Conservation (phyloP, 2,329 filamentous ascomycete species). For the Parastagonospora avenae region DNA sequence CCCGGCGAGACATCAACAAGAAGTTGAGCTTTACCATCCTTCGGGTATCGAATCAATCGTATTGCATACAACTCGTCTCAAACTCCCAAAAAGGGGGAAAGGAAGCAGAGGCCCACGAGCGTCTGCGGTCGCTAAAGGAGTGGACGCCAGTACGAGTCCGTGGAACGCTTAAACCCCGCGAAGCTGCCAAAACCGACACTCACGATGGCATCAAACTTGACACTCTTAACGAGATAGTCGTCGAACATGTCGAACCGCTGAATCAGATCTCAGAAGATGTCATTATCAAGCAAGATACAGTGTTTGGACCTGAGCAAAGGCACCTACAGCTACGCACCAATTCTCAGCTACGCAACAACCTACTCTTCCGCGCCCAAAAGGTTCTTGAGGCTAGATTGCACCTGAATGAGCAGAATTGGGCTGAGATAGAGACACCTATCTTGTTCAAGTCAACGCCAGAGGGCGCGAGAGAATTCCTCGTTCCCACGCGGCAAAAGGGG, state of each 20-base stretch:
- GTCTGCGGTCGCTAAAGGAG: conserved; percentile 52
- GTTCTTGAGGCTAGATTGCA: conserved; percentile 59
- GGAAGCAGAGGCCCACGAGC: conserved; percentile 33
- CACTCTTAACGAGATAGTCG: conserved; percentile 61
- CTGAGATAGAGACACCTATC: conserved; percentile 87
- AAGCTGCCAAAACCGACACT: conserved; percentile 40
- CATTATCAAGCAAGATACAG: conserved; percentile 74
- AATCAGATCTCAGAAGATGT: conserved; percentile 77
- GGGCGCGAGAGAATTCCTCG: conserved; percentile 91
- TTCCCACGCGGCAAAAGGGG: conserved; percentile 78
- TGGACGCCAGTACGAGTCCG: conserved; percentile 62
- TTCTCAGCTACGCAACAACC: conserved; percentile 66
- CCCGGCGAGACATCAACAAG: conserved; percentile 69
- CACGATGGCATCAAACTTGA: conserved; percentile 41
- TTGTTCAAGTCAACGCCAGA: conserved; percentile 98
- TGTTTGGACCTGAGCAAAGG: conserved; percentile 75
- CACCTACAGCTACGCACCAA: conserved; percentile 87
- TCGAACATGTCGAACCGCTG: conserved; percentile 68
- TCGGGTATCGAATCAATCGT: conserved; percentile 50
- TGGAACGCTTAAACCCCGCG: conserved; percentile 55
- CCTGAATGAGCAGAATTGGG: conserved; percentile 63
- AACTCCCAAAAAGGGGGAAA: conserved; percentile 41
- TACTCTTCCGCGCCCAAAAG: conserved; percentile 71
- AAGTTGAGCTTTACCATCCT: conserved; percentile 73
- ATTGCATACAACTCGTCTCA: conserved; percentile 58